A percentile compares a stretch with the other conserved stretches of the same genome.
These are phyloP conservation scores for Lyophyllum atratum DNA, from an alignment of 768 basidiomycete species.

Conservation along the genomic window DNA sequence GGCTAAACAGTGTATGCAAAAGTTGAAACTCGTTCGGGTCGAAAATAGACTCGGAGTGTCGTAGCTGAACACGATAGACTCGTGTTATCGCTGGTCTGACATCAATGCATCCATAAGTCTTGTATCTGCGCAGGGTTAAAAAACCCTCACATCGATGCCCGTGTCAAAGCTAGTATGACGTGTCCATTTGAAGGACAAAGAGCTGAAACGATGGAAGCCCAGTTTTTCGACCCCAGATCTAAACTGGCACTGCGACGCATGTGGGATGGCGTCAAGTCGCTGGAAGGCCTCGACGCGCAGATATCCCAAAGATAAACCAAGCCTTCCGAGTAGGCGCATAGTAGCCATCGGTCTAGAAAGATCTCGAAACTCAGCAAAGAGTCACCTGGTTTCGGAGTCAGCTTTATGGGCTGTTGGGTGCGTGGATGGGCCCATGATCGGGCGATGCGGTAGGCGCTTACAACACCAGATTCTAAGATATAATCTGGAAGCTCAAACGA, in stretches of 20 bases:
- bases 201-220: constrained; percentile 9
- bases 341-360: constrained; percentile 48
- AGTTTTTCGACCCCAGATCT: constrained; percentile 14
- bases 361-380: constrained; percentile 39
- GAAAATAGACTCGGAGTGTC: background rate
- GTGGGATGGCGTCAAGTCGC: background rate
- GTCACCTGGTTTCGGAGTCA: constrained; percentile 2
- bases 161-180: constrained; percentile 28
- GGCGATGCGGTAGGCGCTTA: constrained; percentile 8
- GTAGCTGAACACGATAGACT: constrained; percentile 10
- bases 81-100: constrained; percentile 18
- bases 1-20: constrained; percentile 19
- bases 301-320: constrained; percentile 45
- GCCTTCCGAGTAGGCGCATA: constrained; percentile 45
- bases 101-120: background rate
- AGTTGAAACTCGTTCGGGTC: constrained; percentile 17
- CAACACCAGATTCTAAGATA: constrained; percentile 6
- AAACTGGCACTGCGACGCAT: constrained; percentile 7
- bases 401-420: background rate
- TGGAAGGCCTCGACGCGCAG: constrained; percentile 5
- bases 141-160: constrained; percentile 23
- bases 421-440: constrained; percentile 14
- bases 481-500: background rate
- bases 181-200: constrained; percentile 5
- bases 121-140: background rate